Evolutionary conservation across 257 asterid genomes (phyloP), one percentile per base, ranked within the genome.

Genomic region (Solanum ossicruentum): DNA sequence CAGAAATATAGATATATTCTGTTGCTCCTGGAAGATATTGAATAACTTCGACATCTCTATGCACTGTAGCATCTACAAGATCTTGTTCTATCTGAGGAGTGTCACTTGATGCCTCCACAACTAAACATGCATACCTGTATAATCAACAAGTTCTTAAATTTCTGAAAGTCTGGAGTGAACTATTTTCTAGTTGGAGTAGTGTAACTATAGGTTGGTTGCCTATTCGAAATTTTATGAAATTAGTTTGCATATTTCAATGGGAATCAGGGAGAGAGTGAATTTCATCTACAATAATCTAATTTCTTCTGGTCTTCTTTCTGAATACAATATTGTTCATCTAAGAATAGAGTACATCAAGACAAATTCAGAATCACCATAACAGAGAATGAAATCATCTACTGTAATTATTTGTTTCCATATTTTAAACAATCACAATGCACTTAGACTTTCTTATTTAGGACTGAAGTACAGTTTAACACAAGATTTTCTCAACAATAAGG

Each of bases 1-100:
- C 98, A 12, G 99, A 96, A 21, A 96, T 91, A 54, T 93, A 95
- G 47, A 96, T 93, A 85, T 93, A 96, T 88, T 96, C 98, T 32
- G 91, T 83, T 81, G 92, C 92, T 83, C 92, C 95, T 43, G 90
- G 87, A 82, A 96, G 94, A 80, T 93, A 89, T 84, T 85, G 88
- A 75, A 96, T 92, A 79, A 95, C 95, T 28, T 93, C 91, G 54
- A 73, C 73, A 54, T 96, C 95, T 60, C 93, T 90, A 60, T 57
- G 78, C 16, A 92, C 94, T 6, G 98, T 95, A 28, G 91, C 92
- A 89, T 95, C 99, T 32, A 89, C 98, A 8, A 92, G 84, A 81
- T 91, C 93, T 69, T 88, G 86, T 69, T 67, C 47, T 11, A 81
- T 82, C 55, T 45, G 86, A 60, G 54, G 11, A 56, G 10, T 83